A percentile compares a stretch with the other conserved stretches of the same genome.
These are phyloP conservation scores for Sugiyamaella boreocaroliniensis DNA, from an alignment of 805 yeast species.

Conservation along the genomic window DNA sequence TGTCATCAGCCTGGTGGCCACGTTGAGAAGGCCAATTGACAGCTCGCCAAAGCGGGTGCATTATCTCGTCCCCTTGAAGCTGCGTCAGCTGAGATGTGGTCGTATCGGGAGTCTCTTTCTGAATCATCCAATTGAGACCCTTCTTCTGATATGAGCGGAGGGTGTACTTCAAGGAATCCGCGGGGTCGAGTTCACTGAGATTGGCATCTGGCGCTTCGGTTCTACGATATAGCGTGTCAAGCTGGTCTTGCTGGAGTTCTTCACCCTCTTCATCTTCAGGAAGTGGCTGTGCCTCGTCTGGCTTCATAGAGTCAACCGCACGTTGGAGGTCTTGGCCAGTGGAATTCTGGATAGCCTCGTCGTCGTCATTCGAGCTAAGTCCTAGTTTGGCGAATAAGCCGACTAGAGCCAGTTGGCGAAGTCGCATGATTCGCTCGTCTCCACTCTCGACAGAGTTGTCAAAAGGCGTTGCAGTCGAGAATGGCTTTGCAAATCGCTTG, in stretches of 20 bases:
- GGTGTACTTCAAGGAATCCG: constrained; percentile 47
- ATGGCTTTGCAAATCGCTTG: background rate
- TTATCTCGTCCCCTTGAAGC: constrained; percentile 36
- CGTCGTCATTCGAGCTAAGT: constrained; percentile 12
- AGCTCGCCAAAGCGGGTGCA: constrained; percentile 83
- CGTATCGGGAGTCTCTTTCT: constrained; percentile 58
- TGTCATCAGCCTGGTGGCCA: constrained; percentile 1
- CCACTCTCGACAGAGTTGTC: constrained; percentile 42
- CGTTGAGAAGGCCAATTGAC: constrained; percentile 57
- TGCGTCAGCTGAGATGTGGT: constrained; percentile 23
- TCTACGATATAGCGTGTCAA: constrained; percentile 66
- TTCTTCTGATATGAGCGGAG: constrained; percentile 76
- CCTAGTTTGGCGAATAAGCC: constrained; percentile 48
- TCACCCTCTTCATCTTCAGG: constrained; percentile 35
- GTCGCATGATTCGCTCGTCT: constrained; percentile 45
- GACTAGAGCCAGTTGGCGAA: constrained; percentile 50
- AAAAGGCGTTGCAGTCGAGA: constrained; percentile 10
- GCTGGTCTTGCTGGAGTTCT: constrained; percentile 59
- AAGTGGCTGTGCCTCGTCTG: background rate
- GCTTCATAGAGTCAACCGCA: constrained; percentile 7
- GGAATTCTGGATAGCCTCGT: background rate
- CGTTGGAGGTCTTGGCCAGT: constrained; percentile 5
- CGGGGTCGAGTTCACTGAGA: constrained; percentile 57
- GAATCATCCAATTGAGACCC: constrained; percentile 86
- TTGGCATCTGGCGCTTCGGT: constrained; percentile 58